Evolutionary conservation across 305 asterid species (phyloP).

Genomic region (Fraxinus floribunda): DNA sequence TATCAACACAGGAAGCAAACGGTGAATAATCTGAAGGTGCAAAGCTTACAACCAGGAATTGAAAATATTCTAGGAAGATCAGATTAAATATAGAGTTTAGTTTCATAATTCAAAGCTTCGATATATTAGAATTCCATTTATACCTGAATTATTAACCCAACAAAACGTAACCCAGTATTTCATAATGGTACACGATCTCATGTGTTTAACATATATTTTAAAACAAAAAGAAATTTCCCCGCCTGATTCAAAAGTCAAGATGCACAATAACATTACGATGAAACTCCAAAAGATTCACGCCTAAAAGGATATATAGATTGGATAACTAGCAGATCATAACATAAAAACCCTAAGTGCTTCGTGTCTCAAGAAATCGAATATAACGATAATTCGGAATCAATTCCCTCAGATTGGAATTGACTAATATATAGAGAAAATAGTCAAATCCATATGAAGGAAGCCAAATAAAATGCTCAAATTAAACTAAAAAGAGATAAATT

Average conservation of each 20-base stretch:
- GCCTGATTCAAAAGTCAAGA: not conserved
- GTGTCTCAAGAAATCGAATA: not conserved
- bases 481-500: not conserved
- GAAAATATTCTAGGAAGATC: not conserved
- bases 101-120: not conserved
- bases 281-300: not conserved
- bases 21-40: not conserved
- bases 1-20: not conserved
- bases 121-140: not conserved
- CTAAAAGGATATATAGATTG: not conserved
- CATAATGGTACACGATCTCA: not conserved
- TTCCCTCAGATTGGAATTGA: not conserved
- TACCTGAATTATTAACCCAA: not conserved
- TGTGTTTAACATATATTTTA: not conserved
- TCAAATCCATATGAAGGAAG: not conserved
- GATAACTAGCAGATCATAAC: not conserved
- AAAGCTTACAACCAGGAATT: not conserved
- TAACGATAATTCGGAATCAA: not conserved
- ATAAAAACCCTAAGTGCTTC: not conserved
- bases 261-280: not conserved
- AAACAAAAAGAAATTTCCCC: not conserved
- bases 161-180: not conserved
- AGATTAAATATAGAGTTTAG: not conserved
- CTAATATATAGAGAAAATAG: not conserved
- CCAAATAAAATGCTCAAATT: not conserved